Percentiles rank a stretch among this genome's conserved stretches.
These are phyloP conservation scores for Aspergillus costaricaensis DNA, from an alignment of 2,329 filamentous ascomycete species.

Conservation along the genomic window DNA sequence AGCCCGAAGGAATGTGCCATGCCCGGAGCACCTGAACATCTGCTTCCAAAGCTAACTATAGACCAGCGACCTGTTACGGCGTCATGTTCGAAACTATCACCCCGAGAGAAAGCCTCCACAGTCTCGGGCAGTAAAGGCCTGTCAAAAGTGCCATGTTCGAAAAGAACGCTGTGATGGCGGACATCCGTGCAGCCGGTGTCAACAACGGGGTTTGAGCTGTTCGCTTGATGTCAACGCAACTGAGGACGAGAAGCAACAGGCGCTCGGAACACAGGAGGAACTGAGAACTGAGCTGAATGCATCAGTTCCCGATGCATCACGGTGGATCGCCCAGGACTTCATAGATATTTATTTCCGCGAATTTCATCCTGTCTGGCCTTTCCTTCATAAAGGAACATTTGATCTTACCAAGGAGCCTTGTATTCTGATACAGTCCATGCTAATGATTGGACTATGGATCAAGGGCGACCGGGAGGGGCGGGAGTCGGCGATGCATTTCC, in stretches of 20 bases:
- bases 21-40: too few relatives aligned
- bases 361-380: conserved; percentile 32
- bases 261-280: background rate
- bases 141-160: conserved; percentile 19
- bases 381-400: conserved; percentile 28
- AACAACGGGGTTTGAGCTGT: conserved; percentile 11
- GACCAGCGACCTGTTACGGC: conserved; percentile 25
- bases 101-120: conserved; percentile 10
- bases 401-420: conserved; percentile 22
- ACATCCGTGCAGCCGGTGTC: conserved; percentile 19
- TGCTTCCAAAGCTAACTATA: background rate
- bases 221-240: background rate
- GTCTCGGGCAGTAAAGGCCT: conserved; percentile 20
- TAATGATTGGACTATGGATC: conserved; percentile 30
- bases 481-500: conserved; percentile 24
- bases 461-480: conserved; percentile 21
- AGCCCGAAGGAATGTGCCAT: too few relatives aligned
- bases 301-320: conserved; percentile 3
- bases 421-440: conserved; percentile 29
- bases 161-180: conserved; percentile 20
- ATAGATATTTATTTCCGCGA: conserved; percentile 27
- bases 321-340: conserved; percentile 21
- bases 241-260: background rate
- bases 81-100: conserved; percentile 23
- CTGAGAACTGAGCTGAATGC: background rate